These are phyloP conservation scores for Aspergillus affinis DNA, from an alignment of 495 filamentous ascomycete species.

Conservation along the genomic window DNA sequence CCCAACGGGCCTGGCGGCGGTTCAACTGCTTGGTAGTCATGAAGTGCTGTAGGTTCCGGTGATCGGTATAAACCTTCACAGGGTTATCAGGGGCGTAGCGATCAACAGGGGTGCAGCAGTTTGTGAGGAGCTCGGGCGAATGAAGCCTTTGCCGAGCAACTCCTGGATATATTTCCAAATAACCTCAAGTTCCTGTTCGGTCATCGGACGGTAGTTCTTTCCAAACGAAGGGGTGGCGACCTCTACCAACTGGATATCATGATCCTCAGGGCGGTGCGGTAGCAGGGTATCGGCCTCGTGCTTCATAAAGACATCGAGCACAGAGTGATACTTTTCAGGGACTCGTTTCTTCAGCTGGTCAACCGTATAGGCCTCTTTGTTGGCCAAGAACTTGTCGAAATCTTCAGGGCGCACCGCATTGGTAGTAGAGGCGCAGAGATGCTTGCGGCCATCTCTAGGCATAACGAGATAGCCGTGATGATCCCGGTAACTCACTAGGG, in stretches of 20 bases:
- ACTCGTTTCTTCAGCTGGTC: not conserved
- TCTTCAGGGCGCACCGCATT: not conserved
- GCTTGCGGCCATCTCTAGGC: not conserved
- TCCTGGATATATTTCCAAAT: not conserved
- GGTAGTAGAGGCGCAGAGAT: not conserved
- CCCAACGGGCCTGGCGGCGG: no score
- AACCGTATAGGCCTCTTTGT: not conserved
- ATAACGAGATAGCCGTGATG: not conserved
- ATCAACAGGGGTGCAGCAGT: no score
- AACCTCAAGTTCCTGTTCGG: not conserved
- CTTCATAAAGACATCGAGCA: not conserved
- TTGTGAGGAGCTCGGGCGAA: no score
- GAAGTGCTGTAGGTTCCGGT: no score
- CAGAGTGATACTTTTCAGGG: not conserved
- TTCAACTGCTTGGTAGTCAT: no score
- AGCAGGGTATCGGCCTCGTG: not conserved
- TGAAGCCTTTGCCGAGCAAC: not conserved
- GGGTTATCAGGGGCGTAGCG: no score
- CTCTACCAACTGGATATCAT: not conserved
- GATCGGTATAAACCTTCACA: no score
- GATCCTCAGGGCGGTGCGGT: not conserved
- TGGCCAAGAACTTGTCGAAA: not conserved
- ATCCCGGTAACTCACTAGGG: not conserved
- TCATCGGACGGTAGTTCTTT: not conserved
- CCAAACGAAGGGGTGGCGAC: not conserved